These are phyloP conservation scores for Xylariaceae sp. DNA, from an alignment of 2,329 filamentous ascomycete species.

Conservation along the genomic window DNA sequence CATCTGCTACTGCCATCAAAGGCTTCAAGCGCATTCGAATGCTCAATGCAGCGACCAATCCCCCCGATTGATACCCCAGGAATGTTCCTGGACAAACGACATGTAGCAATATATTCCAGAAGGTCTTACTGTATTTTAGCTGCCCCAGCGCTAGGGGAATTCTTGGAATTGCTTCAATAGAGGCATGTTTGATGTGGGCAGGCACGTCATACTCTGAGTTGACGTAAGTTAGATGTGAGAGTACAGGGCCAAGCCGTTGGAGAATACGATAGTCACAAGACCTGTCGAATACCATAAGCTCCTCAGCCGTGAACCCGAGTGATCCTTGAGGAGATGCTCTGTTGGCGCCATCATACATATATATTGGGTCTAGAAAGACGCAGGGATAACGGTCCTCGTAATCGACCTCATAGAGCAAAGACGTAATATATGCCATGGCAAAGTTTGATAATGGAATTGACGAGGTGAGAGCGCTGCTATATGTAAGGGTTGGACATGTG, in stretches of 20 bases:
- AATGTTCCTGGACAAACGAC: conserved; percentile 55
- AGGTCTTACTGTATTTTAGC: neutral
- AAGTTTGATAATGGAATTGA: too few relatives aligned
- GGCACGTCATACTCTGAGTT: conserved; percentile 50
- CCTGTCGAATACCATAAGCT: conserved; percentile 58
- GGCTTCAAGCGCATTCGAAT: conserved; percentile 55
- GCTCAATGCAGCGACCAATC: conserved; percentile 54
- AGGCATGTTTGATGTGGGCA: conserved; percentile 48
- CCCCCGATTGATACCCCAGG: conserved; percentile 52
- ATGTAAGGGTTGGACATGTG: too few relatives aligned
- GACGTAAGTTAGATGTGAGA: conserved; percentile 55
- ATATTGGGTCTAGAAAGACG: conserved; percentile 58
- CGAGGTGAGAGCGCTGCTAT: too few relatives aligned
- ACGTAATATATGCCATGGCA: conserved; percentile 51
- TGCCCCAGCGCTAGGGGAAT: neutral
- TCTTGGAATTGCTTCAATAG: conserved; percentile 42
- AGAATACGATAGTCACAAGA: conserved; percentile 58
- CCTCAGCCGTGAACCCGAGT: conserved; percentile 49
- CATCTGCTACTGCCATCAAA: conserved; percentile 49
- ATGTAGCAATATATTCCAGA: neutral
- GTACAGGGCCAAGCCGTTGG: conserved; percentile 53
- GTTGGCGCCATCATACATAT: too few relatives aligned
- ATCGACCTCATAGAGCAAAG: conserved; percentile 47
- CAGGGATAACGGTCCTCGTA: conserved; percentile 52
- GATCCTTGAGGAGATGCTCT: conserved; percentile 27